phyloP scores from a whole-genome alignment of 78 protist genomes.

The Mastigamoeba balamuthi region DNA sequence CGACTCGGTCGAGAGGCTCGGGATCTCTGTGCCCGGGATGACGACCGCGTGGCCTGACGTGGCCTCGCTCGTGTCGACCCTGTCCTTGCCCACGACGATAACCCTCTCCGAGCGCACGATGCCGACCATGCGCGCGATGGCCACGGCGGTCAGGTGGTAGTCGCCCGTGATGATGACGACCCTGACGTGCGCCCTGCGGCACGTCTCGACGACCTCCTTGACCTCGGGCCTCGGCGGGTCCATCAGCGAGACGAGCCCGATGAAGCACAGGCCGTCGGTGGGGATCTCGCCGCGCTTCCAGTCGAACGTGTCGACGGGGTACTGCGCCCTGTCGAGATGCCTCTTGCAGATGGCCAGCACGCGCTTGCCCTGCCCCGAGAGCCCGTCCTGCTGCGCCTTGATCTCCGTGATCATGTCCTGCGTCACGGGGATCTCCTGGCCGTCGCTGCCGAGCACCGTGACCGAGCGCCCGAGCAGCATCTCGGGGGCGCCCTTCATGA shows the following conservation, averaged over 20 bases:
- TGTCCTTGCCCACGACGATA: background rate
- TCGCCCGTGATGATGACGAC: conserved; percentile 99
- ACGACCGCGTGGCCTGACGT: conserved; percentile 29
- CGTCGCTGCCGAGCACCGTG: conserved; percentile 4
- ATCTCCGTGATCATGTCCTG: background rate
- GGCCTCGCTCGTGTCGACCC: too few relatives aligned
- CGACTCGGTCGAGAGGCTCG: conserved; percentile 27
- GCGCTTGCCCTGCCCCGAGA: too few relatives aligned
- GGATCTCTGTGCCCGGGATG: conserved; percentile 31
- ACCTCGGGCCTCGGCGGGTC: conserved; percentile 93
- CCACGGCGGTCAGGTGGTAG: conserved; percentile 91
- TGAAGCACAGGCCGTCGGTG: conserved; percentile 48
- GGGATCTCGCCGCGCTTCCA: too few relatives aligned
- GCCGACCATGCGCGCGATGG: conserved; percentile 85
- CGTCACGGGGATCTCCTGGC: too few relatives aligned
- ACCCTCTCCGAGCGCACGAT: too few relatives aligned
- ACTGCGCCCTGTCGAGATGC: too few relatives aligned
- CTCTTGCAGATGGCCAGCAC: too few relatives aligned
- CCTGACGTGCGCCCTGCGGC: conserved; percentile 61
- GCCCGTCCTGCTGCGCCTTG: background rate
- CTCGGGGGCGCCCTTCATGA: conserved; percentile 51
- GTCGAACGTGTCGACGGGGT: too few relatives aligned
- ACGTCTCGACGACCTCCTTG: conserved; percentile 23
- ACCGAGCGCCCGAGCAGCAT: too few relatives aligned
- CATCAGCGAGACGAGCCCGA: conserved; percentile 81